These are phyloP conservation scores for Triangularia setosa DNA, from an alignment of 2,329 filamentous ascomycete species.

Conservation along the genomic window DNA sequence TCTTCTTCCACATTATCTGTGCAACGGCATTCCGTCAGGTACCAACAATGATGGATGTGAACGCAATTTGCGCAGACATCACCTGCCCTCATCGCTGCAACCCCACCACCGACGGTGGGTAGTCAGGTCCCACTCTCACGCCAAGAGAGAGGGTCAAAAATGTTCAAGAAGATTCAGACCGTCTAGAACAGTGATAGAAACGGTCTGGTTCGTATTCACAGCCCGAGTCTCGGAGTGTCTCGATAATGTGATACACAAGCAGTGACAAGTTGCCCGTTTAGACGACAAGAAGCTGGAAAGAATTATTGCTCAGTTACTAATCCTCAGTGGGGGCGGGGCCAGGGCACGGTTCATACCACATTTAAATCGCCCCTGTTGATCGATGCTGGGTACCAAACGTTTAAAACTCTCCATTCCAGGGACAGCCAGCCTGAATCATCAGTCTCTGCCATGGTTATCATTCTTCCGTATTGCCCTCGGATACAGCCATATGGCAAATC, in stretches of 20 bases:
- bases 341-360: not conserved
- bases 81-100: not conserved
- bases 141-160: not conserved
- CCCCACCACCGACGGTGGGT: not conserved
- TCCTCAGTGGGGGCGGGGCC: not conserved
- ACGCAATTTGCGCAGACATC: not conserved
- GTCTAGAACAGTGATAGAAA: not conserved
- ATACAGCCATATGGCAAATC: not conserved
- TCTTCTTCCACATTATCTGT: not conserved
- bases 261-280: no score
- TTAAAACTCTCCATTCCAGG: not conserved
- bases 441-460: no score
- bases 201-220: not conserved
- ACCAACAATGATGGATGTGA: not conserved
- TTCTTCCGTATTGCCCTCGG: no score
- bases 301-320: not conserved
- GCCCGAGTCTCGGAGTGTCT: not conserved
- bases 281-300: not conserved
- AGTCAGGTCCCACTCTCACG: not conserved
- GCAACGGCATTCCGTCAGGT: not conserved
- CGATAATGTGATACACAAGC: not conserved
- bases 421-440: not conserved
- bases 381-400: not conserved
- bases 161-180: no score
- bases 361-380: not conserved